Evolutionary conservation across 2,329 filamentous ascomycete genomes (phyloP), one percentile per base, ranked within the genome.

Genomic region (Xylaria sp.): DNA sequence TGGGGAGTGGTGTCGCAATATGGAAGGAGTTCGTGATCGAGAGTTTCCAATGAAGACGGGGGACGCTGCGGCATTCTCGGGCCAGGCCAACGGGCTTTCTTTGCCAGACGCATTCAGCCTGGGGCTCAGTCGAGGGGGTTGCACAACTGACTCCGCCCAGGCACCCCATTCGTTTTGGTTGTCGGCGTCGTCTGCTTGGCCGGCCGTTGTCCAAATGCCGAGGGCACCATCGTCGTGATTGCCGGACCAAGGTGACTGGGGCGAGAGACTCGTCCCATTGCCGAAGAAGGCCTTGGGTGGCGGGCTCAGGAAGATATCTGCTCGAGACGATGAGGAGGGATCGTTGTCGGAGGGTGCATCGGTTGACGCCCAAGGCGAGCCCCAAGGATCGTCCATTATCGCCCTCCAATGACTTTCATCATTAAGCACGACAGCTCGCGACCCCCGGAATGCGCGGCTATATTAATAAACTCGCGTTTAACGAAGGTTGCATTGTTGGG

Each of bases 301-400:
- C 25, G 79, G 81, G 54, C 81, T 81, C 61, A 81, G 77, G 50
- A 79, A 75, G 38, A 74, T 71, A 58, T 77, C 78, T 42, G 76
- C 71, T 22, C 77, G 75, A 45, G 76, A 77, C 17, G 76, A 70
- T 15, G 70, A 69, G 29, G 75, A 72, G 31, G 71, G 69, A 51
- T 77, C 76, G 68, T 77, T 75, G 20, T 75, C 77, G 64, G 75
- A 71, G 44, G 72, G 73, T 73, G 75, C 69, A 73, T 84, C 77
- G 75, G 79, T 75, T 65, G 80, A 81, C 66, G 83, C 82, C 86
- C 86, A 88, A 78, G 86, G 86, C 72, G 86, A 87, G 78, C 84
- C 84, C 86, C 86, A 89, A 73, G 86, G 86, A 85, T 89, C 85
- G 77, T 89, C 86, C 86, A 89, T 89, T 89, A 70, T 75, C 79